Evolutionary conservation across 345 rosid genomes (phyloP), one percentile per base, ranked within the genome.

Genomic region (Linum usitatissimum): DNA sequence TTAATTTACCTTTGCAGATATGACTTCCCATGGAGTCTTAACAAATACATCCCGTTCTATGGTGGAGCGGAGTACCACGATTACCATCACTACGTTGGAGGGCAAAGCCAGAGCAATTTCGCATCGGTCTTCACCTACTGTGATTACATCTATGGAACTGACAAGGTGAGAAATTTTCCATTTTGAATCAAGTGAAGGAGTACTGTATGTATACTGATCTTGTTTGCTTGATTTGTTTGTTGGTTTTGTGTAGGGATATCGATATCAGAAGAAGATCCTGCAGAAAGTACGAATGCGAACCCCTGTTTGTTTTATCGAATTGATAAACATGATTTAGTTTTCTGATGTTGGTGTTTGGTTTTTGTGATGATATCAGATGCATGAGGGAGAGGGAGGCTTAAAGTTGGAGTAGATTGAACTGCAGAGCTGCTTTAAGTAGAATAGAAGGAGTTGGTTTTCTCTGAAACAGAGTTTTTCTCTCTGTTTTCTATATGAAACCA

Each of bases 201-300:
- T 23, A n/a, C n/a, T n/a, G n/a, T n/a, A 23, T 0, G 2, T 23
- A 23, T 23, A 23, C 28, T 23, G 28, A 23, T 23, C 28, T 23
- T 23, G 72, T 48, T 15, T 66, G 23, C n/a, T 62, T 21, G 61
- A 23, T 9, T 45, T 17, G n/a, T 30, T 51, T 20, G 69, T 61
- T 64, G 19, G 54, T 19, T 13, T 34, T 53, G 23, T 68, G 66
- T 55, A 93, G 99, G 99, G 99, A 57, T 93, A 87, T 48, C 90
- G 88, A 55, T 93, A 72, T 71, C 97, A 93, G 57, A 90, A 93
- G 84, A 90, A 86, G 79, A 73, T 87, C 61, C 81, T 86, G 0
- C 59, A 31, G 45, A 84, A 87, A 90, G 97, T 90, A 81, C 71
- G 19, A 12, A 9, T 9, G 15, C 9, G 13, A 36, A 1, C 20